These are phyloP conservation scores for Epichloe aotearoae DNA, from an alignment of 2,329 filamentous ascomycete species.

Conservation along the genomic window DNA sequence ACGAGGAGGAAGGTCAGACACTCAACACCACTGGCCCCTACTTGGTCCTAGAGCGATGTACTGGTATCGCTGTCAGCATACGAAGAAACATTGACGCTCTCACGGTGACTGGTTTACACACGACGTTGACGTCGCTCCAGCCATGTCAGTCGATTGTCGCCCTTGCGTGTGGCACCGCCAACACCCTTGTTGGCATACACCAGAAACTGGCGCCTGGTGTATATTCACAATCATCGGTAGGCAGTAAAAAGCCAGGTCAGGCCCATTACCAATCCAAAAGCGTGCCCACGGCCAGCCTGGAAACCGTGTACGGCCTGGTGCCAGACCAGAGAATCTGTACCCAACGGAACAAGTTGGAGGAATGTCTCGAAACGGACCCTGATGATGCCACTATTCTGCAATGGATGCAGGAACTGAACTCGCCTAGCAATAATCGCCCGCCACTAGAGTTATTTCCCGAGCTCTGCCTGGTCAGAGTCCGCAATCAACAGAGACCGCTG, in stretches of 20 bases:
- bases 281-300: neutral
- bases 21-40: neutral
- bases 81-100: neutral
- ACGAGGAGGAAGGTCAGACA: neutral
- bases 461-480: constrained; percentile 11
- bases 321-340: neutral
- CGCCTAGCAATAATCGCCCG: constrained; percentile 12
- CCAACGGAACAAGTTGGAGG: neutral
- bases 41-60: neutral
- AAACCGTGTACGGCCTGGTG: neutral
- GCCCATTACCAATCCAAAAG: neutral
- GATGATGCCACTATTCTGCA: neutral
- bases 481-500: constrained; percentile 5
- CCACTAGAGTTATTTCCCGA: constrained; percentile 17
- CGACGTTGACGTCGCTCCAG: neutral
- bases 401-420: constrained; percentile 9
- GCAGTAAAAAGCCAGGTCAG: neutral
- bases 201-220: neutral
- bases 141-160: neutral
- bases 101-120: neutral
- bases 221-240: neutral
- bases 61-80: neutral
- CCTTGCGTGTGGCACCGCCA: neutral
- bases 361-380: neutral
- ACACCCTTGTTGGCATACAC: neutral